Base-by-base conservation (phyloP, 345 rosid species). In the Camelina sativa region DNA sequence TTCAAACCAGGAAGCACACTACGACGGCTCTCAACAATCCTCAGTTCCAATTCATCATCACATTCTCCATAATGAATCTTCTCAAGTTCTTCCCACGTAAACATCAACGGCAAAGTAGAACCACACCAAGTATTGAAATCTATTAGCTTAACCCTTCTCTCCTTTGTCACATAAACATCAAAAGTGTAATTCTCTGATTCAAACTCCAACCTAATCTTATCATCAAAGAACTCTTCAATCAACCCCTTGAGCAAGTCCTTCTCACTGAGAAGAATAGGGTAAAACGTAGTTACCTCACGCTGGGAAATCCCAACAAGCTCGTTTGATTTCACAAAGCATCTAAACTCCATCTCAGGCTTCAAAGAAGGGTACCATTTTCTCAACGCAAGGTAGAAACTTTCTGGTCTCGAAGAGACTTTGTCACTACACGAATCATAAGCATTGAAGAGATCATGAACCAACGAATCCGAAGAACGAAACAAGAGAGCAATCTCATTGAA, bases 101-200 rank as follows among this genome's bases (percentile, higher is more conserved):
- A 91, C 67, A 89, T 82, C 69, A 89, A 79, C 8, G 96, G 86
- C 80, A 91, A 83, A 0, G 96, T 91, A 54, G 87, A 89, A 6
- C 84, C 90, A 67, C 86, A 89, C 98, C 98, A 91, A 4, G 91
- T 88, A 79, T 91, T 93, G 72, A 93, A 93, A 82, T 93, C 98
- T 57, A 91, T 17, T 1, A 89, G 40, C 86, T 87, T 89, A 19
- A 86, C 86, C 47, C 64, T 82, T 30, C 72, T 85, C 73, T 87
- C 85, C 28, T 62, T 74, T 0, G 82, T 85, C 32, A 88, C 84
- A 67, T 91, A 91, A 19, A 91, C 86, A 78, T 93, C 98, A 69
- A 89, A 89, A 3, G 88, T 61, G 68, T 87, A 93, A 8, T 72
- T 61, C 12, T 87, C 91, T 10, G 80, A 91, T 46, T 86, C 89